Conservation (phyloP, 2,329 filamentous ascomycete genomes). For the Hirsutella minnesotensis region DNA sequence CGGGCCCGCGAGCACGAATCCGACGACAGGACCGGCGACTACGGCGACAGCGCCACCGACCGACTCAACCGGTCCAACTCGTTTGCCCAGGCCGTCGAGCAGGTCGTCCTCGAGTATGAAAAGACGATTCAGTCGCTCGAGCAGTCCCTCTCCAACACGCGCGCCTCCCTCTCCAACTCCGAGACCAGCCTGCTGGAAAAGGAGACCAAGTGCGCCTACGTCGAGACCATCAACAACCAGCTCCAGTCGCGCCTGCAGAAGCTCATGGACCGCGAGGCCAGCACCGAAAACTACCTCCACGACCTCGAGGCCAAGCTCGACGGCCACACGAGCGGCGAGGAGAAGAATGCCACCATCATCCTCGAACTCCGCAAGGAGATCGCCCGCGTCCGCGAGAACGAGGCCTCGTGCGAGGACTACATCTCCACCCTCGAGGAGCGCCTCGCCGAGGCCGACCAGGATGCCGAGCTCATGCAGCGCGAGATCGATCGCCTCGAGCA, state of each 20-base stretch:
- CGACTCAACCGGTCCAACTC: constrained; percentile 88
- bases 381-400: constrained; percentile 75
- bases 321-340: constrained; percentile 80
- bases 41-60: constrained; percentile 72
- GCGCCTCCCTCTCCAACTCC: constrained; percentile 68
- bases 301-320: constrained; percentile 86
- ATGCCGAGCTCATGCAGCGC: constrained; percentile 91
- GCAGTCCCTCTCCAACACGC: constrained; percentile 78
- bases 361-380: constrained; percentile 86
- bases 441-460: constrained; percentile 89
- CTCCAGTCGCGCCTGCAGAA: constrained; percentile 87
- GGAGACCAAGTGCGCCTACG: constrained; percentile 85
- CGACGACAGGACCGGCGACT: constrained; percentile 42
- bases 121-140: constrained; percentile 95
- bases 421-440: constrained; percentile 94
- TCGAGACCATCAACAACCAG: constrained; percentile 85
- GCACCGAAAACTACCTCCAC: constrained; percentile 84
- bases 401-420: constrained; percentile 85
- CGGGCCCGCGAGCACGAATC: constrained; percentile 64
- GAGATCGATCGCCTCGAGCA: constrained; percentile 91
- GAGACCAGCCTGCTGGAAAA: constrained; percentile 84
- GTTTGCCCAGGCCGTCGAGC: constrained; percentile 90
- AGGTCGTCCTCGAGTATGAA: constrained; percentile 94
- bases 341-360: constrained; percentile 80
- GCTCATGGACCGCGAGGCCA: constrained; percentile 78